These are phyloP conservation scores for Suillus weaverae DNA, from an alignment of 768 basidiomycete species.

Conservation along the genomic window DNA sequence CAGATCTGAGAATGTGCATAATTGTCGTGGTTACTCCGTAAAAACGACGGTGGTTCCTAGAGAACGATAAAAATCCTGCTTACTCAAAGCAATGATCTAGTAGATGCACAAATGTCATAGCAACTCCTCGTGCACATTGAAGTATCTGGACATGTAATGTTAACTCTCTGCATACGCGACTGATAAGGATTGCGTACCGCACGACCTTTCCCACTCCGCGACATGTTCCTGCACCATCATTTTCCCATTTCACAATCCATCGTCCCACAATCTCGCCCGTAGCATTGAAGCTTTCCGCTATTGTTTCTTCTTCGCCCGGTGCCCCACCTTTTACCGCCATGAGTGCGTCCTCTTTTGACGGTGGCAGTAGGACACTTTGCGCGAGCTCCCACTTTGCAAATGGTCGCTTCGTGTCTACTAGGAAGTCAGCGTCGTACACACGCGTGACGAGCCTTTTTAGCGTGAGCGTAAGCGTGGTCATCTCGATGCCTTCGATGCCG, in stretches of 20 bases:
- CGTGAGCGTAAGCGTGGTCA: slow-evolving; percentile 65
- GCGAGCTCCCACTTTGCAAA: slow-evolving; percentile 85
- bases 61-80: no score
- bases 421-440: slow-evolving; percentile 73
- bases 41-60: not conserved
- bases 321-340: slow-evolving; percentile 31
- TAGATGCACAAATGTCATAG: slow-evolving; percentile 20
- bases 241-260: slow-evolving; percentile 79
- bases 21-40: not conserved
- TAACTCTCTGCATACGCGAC: not conserved
- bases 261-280: slow-evolving; percentile 64
- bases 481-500: slow-evolving; percentile 57
- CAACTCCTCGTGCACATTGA: slow-evolving; percentile 56
- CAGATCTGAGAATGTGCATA: not conserved
- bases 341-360: slow-evolving; percentile 32
- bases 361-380: slow-evolving; percentile 46
- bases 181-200: slow-evolving; percentile 49
- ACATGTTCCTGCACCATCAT: slow-evolving; percentile 63
- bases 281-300: slow-evolving; percentile 70
- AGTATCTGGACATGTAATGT: slow-evolving; percentile 35
- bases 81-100: not conserved
- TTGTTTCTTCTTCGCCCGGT: slow-evolving; percentile 67
- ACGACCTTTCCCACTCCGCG: slow-evolving; percentile 60
- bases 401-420: slow-evolving; percentile 63
- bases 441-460: slow-evolving; percentile 64